phyloP scores from a whole-genome alignment of 2,329 filamentous ascomycete species.

The Polychaeton citri region DNA sequence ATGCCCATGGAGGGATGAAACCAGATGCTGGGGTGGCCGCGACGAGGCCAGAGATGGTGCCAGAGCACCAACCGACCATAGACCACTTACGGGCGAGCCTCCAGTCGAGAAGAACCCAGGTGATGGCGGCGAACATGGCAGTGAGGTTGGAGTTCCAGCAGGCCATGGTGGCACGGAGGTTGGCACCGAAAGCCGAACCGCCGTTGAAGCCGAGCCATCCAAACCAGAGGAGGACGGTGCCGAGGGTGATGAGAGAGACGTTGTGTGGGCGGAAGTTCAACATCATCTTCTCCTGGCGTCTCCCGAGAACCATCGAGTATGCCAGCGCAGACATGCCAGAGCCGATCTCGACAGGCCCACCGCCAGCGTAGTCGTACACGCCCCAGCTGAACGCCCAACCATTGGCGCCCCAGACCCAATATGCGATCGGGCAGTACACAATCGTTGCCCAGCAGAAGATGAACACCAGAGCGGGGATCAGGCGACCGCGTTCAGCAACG shows the following conservation, averaged over 20 bases:
- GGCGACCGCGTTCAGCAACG: slow-evolving; percentile 83
- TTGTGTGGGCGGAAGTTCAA: slow-evolving; percentile 99
- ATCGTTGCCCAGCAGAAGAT: slow-evolving; percentile 92
- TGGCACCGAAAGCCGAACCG: slow-evolving; percentile 75
- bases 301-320: slow-evolving; percentile 90
- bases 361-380: slow-evolving; percentile 90
- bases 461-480: slow-evolving; percentile 91
- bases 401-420: slow-evolving; percentile 92
- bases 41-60: slow-evolving; percentile 74
- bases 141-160: slow-evolving; percentile 97
- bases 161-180: slow-evolving; percentile 86
- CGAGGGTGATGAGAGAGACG: slow-evolving; percentile 90
- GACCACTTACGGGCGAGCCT: slow-evolving; percentile 90
- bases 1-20: slow-evolving; percentile 57
- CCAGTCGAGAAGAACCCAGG: slow-evolving; percentile 94
- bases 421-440: slow-evolving; percentile 92
- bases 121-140: slow-evolving; percentile 80
- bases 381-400: slow-evolving; percentile 88
- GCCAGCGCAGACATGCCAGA: slow-evolving; percentile 88
- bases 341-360: slow-evolving; percentile 91
- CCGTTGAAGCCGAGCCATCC: slow-evolving; percentile 99
- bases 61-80: slow-evolving; percentile 85
- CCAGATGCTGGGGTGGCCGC: slow-evolving; percentile 76
- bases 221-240: slow-evolving; percentile 93
- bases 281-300: slow-evolving; percentile 98